These are phyloP conservation scores for Dactylis glomerata DNA, from an alignment of 176 grass and related monocot species.

Conservation along the genomic window DNA sequence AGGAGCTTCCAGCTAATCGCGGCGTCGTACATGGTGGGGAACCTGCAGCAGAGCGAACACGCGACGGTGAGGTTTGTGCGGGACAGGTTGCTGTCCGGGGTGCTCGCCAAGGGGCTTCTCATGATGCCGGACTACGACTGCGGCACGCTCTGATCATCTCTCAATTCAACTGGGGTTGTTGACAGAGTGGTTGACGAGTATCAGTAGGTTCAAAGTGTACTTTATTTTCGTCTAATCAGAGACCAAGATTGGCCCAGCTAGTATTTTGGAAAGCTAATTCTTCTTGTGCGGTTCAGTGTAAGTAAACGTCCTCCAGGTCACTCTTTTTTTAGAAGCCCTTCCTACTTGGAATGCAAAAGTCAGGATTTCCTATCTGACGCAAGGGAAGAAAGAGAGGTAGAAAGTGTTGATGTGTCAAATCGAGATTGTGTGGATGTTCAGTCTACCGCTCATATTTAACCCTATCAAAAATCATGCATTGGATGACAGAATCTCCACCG, in stretches of 20 bases:
- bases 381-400: not conserved
- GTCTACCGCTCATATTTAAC: not conserved
- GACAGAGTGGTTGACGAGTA: not conserved
- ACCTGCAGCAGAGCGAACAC: not conserved
- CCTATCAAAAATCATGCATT: too few relatives aligned
- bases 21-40: not conserved
- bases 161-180: not conserved
- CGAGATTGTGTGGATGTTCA: not conserved
- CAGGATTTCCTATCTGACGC: not conserved
- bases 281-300: too few relatives aligned
- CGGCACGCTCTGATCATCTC: not conserved
- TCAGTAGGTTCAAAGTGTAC: too few relatives aligned
- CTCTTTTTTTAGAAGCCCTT: too few relatives aligned
- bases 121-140: not conserved
- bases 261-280: too few relatives aligned
- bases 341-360: too few relatives aligned
- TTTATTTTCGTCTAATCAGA: too few relatives aligned
- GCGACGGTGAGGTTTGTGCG: not conserved
- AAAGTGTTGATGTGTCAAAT: not conserved
- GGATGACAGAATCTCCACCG: too few relatives aligned
- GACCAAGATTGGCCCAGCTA: too few relatives aligned
- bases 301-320: too few relatives aligned
- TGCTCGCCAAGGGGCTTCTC: not conserved
- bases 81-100: not conserved
- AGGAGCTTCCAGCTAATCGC: not conserved